Conservation (phyloP, 1,139 yeast species). For the Debaryomyces coudertii region DNA sequence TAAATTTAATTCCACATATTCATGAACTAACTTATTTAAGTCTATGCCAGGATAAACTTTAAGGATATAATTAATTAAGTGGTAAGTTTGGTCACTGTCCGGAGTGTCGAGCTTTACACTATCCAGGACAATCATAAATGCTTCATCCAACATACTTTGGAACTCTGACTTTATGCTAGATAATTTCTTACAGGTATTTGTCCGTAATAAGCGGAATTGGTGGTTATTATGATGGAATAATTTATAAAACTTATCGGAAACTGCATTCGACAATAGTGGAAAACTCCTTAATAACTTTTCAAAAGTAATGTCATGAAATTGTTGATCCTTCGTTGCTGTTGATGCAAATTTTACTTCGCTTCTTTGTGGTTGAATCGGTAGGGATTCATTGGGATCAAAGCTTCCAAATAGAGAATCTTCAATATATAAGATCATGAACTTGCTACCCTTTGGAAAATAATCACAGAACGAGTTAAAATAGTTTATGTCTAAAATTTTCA, state of each 20-base stretch:
- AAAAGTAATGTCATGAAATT: constrained; percentile 30
- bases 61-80: constrained; percentile 35
- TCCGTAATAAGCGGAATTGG: constrained; percentile 36
- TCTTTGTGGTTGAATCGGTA: not conserved
- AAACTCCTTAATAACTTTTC: constrained; percentile 49
- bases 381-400: constrained; percentile 9
- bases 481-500: constrained; percentile 47
- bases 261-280: constrained; percentile 49
- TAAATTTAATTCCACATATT: constrained; percentile 69
- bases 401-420: constrained; percentile 54
- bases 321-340: not conserved
- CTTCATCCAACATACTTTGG: constrained; percentile 38
- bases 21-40: constrained; percentile 58
- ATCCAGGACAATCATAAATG: constrained; percentile 45
- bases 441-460: constrained; percentile 52
- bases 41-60: constrained; percentile 51
- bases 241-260: constrained; percentile 49
- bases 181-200: constrained; percentile 33
- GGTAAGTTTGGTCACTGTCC: constrained; percentile 40
- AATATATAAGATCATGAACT: constrained; percentile 55
- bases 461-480: constrained; percentile 49
- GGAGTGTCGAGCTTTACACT: constrained; percentile 41
- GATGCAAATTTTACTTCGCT: not conserved
- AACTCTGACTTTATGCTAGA: constrained; percentile 36
- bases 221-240: constrained; percentile 50